Percentiles rank a stretch among this genome's conserved stretches.
These are phyloP conservation scores for Emmonsia crescens DNA, from an alignment of 2,329 filamentous ascomycete genomes.

Conservation along the genomic window DNA sequence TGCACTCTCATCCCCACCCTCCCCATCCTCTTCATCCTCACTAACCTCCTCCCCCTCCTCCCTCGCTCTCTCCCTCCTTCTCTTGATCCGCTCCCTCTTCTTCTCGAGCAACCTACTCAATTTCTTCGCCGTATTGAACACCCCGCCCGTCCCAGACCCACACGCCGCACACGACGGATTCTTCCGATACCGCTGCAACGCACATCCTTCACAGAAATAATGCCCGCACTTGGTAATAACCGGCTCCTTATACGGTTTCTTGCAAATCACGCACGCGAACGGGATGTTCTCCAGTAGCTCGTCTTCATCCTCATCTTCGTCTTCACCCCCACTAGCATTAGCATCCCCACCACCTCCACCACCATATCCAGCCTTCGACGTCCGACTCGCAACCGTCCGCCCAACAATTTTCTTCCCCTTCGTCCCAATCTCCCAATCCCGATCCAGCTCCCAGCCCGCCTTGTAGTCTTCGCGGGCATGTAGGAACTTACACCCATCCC, in stretches of 20 bases:
- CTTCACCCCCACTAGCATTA: slow-evolving; percentile 30
- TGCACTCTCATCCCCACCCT: background rate
- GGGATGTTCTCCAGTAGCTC: slow-evolving; percentile 71
- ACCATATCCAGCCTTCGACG: slow-evolving; percentile 27
- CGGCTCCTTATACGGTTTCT: slow-evolving; percentile 63
- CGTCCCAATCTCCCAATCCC: slow-evolving; percentile 79
- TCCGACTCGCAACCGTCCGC: slow-evolving; percentile 39
- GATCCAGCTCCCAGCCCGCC: slow-evolving; percentile 89
- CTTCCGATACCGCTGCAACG: slow-evolving; percentile 73
- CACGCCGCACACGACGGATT: slow-evolving; percentile 81
- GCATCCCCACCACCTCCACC: slow-evolving; percentile 40
- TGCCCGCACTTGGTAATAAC: slow-evolving; percentile 85
- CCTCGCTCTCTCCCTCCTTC: slow-evolving; percentile 42
- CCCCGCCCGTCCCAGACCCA: slow-evolving; percentile 71
- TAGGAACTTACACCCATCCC: slow-evolving; percentile 66
- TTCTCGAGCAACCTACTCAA: slow-evolving; percentile 67
- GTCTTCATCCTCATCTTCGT: slow-evolving; percentile 40
- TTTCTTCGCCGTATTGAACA: slow-evolving; percentile 80
- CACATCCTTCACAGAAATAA: slow-evolving; percentile 91
- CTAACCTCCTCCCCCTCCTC: slow-evolving; percentile 43
- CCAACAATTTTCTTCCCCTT: slow-evolving; percentile 40
- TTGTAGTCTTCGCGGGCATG: slow-evolving; percentile 57
- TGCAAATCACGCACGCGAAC: slow-evolving; percentile 82
- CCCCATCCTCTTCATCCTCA: slow-evolving; percentile 35
- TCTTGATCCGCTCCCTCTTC: slow-evolving; percentile 49